These are phyloP conservation scores for Lipomyces starkeyi DNA, from an alignment of 805 yeast genomes.

Conservation along the genomic window DNA sequence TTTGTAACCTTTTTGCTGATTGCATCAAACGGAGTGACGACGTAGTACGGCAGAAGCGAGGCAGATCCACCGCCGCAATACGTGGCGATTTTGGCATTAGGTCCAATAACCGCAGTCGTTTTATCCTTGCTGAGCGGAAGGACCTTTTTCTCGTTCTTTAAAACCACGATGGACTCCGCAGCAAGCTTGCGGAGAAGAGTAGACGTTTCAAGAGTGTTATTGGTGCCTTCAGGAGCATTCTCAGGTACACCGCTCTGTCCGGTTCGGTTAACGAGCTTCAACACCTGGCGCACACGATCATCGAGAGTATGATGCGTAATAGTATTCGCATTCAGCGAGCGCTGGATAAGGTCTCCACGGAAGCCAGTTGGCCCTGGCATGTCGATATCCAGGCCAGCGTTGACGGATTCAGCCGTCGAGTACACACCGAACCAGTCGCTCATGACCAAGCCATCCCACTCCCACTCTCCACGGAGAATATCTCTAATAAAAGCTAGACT, in stretches of 20 bases:
- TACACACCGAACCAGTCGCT: conserved; percentile 69
- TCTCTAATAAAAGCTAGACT: conserved; percentile 52
- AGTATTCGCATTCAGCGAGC: conserved; percentile 51
- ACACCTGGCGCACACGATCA: conserved; percentile 51
- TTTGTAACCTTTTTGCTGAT: conserved; percentile 39
- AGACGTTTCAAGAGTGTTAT: conserved; percentile 52
- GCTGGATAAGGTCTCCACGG: conserved; percentile 53
- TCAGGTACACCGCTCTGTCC: conserved; percentile 53
- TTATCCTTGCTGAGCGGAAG: conserved; percentile 56
- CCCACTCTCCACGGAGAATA: conserved; percentile 62
- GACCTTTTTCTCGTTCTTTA: conserved; percentile 57
- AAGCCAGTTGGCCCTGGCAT: conserved; percentile 69
- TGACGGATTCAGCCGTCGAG: conserved; percentile 54
- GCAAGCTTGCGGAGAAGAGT: conserved; percentile 55
- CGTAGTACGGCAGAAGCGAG: conserved; percentile 22
- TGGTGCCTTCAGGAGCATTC: conserved; percentile 41
- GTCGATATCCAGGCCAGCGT: conserved; percentile 65
- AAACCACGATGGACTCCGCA: conserved; percentile 59
- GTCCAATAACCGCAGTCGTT: conserved; percentile 61
- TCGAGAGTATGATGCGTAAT: conserved; percentile 50
- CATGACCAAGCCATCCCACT: conserved; percentile 61
- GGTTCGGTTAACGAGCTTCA: conserved; percentile 54
- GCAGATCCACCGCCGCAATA: conserved; percentile 36
- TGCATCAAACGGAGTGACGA: conserved; percentile 32
- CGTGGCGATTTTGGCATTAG: conserved; percentile 42